Evolutionary conservation across 2,329 filamentous ascomycete species (phyloP), one percentile per base, ranked within the genome.

Genomic region (Monosporascus sp.): DNA sequence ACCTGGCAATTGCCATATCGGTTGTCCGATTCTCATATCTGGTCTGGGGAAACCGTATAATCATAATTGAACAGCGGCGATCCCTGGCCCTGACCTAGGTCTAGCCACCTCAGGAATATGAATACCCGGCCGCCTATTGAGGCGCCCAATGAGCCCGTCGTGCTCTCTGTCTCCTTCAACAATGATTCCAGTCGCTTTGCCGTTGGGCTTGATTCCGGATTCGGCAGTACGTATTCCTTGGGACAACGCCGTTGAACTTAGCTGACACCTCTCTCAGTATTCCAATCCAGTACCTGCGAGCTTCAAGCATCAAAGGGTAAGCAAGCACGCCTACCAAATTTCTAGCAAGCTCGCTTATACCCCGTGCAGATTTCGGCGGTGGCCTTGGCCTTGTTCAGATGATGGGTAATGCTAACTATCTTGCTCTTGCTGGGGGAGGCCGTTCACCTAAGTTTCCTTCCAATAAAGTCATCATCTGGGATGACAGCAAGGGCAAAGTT

Each of bases 391-490:
- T 90, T 41, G 89, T 87, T 25, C 86, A 91, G 69, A 94, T 96
- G 89, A 85, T 96, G 68, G 89, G 88, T 45, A 88, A 85, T 60
- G 85, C 89, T 50, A 92, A 93, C 72, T 96, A 92, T 68, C 78
- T 97, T 37, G 93, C 90, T 27, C 80, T 97, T 9, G 90, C 97
- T 51, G 92, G 92, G 58, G 93, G 93, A 61, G 91, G 94, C 48
- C 88, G 82, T 62, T 84, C 85, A 54, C 90, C 92, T 50, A 93
- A 93, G 65, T 94, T 90, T 63, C 85, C 90, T 15, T 87, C 88
- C 66, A 95, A 92, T 72, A 96, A 95, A 77, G 89, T 92, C 48
- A 85, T 95, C 59, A 89, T 97, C 62, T 97, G 92, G 92, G 92
- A 99, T 69, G 90, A 96, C 63, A 79, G 83, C 55, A 89, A 88